Evolutionary conservation across 371 early-diverging fungal genomes (phyloP).

Genomic region (Rhizopus microsporus): DNA sequence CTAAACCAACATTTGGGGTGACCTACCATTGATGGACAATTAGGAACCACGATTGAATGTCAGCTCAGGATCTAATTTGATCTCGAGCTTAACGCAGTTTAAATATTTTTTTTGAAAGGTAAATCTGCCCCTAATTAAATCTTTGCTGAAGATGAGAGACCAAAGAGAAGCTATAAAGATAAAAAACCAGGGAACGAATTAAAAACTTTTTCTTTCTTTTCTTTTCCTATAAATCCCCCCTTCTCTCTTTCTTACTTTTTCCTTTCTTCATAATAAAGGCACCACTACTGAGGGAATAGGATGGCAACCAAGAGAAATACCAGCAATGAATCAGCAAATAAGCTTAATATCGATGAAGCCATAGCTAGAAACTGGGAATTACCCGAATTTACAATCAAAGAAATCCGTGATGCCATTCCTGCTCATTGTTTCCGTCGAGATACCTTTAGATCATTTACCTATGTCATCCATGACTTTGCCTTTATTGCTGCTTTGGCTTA

Average conservation of each 20-base stretch:
- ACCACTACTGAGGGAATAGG: background rate
- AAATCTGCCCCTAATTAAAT: background rate
- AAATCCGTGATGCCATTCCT: constrained; percentile 83
- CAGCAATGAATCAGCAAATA: constrained; percentile 7
- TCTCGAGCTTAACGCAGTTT: background rate
- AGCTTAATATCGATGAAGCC: constrained; percentile 29
- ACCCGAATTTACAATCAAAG: constrained; percentile 83
- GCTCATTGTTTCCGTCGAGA: constrained; percentile 85
- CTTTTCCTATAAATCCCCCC: background rate
- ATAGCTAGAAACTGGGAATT: constrained; percentile 58
- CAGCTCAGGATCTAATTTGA: background rate
- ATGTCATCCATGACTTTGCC: constrained; percentile 70
- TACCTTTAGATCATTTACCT: constrained; percentile 67
- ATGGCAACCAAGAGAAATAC: constrained; percentile 7
- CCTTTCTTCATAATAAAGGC: background rate
- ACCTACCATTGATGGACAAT: constrained; percentile 4
- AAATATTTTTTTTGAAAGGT: background rate
- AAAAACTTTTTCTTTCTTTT: background rate
- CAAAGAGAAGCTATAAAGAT: background rate
- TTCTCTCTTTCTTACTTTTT: background rate
- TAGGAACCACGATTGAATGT: background rate
- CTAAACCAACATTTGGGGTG: constrained; percentile 6
- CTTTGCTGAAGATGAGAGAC: background rate
- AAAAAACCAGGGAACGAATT: constrained; percentile 5
- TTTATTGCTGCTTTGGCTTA: constrained; percentile 61